Base-by-base conservation (phyloP, 768 basidiomycete species). In the Trametes cingulata region DNA sequence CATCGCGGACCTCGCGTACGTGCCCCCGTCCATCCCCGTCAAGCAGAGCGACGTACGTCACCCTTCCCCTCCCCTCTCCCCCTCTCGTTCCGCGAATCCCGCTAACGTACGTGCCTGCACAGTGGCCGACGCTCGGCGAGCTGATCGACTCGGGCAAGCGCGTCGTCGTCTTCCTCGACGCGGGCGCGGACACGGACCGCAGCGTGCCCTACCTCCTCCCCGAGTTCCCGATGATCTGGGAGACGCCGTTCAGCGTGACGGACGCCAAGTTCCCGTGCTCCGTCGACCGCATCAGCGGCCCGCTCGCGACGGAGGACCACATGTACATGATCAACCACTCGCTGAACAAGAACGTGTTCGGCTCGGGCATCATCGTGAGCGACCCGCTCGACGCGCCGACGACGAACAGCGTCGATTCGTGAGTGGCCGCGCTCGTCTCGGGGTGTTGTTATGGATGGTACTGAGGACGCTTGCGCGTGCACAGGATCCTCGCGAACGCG, bases 81-180 rank as follows among this genome's bases (percentile, higher is more conserved):
- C 14, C 7, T 17, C 17, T 3, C 51, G 54, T 15, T 49, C 39
- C 22, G 3, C 17, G 19, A 27, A 29, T 24, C 56, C 51, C 45
- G 55, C 14, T 10, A 33, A 33, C 37, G 45, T 69, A 74, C 17
- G 20, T 25, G 10, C 24, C 68, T n/a, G n/a, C 72, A 13, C 76
- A 82, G 49, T 90, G 87, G 86, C 87, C 87, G 0, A 86, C 85
- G 0, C 73, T 89, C 5, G 82, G 85, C 1, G 71, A 80, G n/a
- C 72, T 89, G 70, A 84, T 88, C 58, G 81, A 85, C 68, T 76
- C 69, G 40, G 84, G 82, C 5, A 85, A 79, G 66, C 78, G 82
- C 6, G 79, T 89, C 6, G 77, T 89, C 10, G 79, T 85, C 3
- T 88, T 89, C 70, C 73, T 89, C 65, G 86, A 88, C 59, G 63